Evolutionary conservation across 2,329 filamentous ascomycete genomes (phyloP), one percentile per base, ranked within the genome.

Genomic region (Calonectria naviculata): DNA sequence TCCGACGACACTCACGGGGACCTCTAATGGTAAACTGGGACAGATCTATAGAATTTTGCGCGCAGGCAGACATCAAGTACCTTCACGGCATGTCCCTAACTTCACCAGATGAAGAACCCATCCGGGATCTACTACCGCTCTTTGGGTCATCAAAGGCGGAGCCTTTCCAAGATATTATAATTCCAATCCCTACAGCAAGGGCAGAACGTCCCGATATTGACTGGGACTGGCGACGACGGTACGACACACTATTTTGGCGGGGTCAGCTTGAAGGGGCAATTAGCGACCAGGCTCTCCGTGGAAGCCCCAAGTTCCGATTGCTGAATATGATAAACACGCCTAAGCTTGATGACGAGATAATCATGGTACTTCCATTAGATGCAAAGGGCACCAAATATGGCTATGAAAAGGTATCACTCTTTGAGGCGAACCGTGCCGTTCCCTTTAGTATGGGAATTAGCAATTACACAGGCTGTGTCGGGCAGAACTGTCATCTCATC

Each of bases 121-220:
- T 92, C 1, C 88, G 90, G 71, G 86, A 92, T 24, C 86, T 97
- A 5, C 83, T 93, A 2, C 94, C 94, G 0, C 85, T 97, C 13
- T 97, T 97, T 82, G 93, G 93, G 72, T 88, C 93, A 69, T 92
- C 91, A 60, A 95, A 94, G 76, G 90, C 92, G 1, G 87, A 89
- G 52, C 91, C 91, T 5, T 96, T 94, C 83, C 90, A 89, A 73
- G 94, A 97, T 79, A 94, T 97, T 38, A 82, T 95, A 26, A 93
- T 95, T 64, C 94, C 94, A 0, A 78, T 90, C 85, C 87, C 76
- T 64, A 65, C 70, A 87, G 89, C 29, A 17, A 70, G 74, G 26
- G 71, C 73, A 17, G 86, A 87, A 1, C 83, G 87, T 4, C 85
- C 86, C 0, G 84, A 86, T 38, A 77, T 84, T 6, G 78, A 78